These are phyloP conservation scores for Neofusicoccum parvum DNA, from an alignment of 2,329 filamentous ascomycete species.

Conservation along the genomic window DNA sequence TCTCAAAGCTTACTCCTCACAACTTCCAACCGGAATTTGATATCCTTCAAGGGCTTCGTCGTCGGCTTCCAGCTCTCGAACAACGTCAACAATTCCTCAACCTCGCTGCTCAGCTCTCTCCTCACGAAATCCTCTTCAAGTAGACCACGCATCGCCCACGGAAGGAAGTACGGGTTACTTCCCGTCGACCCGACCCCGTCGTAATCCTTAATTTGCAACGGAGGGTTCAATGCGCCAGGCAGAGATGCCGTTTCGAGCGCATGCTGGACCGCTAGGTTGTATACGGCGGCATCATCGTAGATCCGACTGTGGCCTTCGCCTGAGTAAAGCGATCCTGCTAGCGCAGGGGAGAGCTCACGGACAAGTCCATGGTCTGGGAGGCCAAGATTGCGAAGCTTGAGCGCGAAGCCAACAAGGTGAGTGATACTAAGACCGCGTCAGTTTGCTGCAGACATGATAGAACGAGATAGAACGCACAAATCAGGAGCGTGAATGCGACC, in stretches of 20 bases:
- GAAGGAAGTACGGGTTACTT: constrained; percentile 85
- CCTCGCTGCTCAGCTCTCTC: constrained; percentile 75
- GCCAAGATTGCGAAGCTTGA: constrained; percentile 92
- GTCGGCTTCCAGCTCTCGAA: constrained; percentile 93
- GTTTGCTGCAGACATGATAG: not conserved
- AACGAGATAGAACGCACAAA: constrained; percentile 52
- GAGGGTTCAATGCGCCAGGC: constrained; percentile 28
- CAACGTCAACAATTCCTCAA: constrained; percentile 74
- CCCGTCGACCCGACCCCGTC: constrained; percentile 35
- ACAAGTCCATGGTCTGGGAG: constrained; percentile 92
- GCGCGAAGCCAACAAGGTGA: constrained; percentile 86
- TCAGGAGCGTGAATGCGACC: constrained; percentile 88
- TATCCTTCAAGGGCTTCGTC: constrained; percentile 90
- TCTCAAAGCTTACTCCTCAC: constrained; percentile 76
- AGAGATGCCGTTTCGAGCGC: constrained; percentile 50
- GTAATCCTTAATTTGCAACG: constrained; percentile 37
- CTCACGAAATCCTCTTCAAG: constrained; percentile 91
- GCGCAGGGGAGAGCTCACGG: constrained; percentile 81
- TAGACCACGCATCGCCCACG: constrained; percentile 93
- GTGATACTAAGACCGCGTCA: constrained; percentile 56
- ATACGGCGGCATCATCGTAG: constrained; percentile 87
- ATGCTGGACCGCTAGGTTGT: constrained; percentile 60
- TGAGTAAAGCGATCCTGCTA: constrained; percentile 87
- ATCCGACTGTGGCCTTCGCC: constrained; percentile 92
- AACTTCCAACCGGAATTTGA: constrained; percentile 90